Conservation (phyloP, 768 basidiomycete genomes). For the Albatrellus ellisii region DNA sequence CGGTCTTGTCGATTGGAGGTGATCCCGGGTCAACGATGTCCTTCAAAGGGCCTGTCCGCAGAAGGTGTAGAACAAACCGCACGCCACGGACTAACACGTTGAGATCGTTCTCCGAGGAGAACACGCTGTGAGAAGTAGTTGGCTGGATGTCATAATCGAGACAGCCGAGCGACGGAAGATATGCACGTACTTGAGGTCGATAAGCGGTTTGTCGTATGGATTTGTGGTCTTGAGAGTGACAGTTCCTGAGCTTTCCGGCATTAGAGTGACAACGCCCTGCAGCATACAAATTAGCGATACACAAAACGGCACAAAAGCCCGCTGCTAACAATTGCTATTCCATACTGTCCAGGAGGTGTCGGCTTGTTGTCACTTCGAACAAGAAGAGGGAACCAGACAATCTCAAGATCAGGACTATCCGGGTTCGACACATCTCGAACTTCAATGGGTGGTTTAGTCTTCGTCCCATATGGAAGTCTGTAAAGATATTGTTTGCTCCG, state of each 20-base stretch:
- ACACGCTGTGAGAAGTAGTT: constrained; percentile 4
- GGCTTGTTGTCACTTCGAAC: not conserved
- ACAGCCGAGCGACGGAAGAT: no score
- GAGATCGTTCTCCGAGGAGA: constrained; percentile 11
- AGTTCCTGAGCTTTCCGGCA: constrained; percentile 2
- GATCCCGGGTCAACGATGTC: constrained; percentile 6
- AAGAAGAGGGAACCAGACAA: constrained; percentile 6
- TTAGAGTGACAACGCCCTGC: not conserved
- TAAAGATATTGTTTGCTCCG: not conserved
- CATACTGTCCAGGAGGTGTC: constrained; percentile 1
- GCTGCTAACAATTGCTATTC: constrained; percentile 1
- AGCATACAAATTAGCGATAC: not conserved
- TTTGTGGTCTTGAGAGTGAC: constrained; percentile 1
- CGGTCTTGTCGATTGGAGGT: constrained; percentile 4
- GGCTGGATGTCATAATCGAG: not conserved
- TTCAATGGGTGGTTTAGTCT: constrained; percentile 2
- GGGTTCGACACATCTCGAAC: not conserved
- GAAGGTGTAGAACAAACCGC: constrained; percentile 7
- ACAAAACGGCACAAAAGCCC: not conserved
- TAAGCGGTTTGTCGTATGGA: constrained; percentile 4
- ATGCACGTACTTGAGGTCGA: constrained; percentile 2
- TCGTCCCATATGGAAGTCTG: constrained; percentile 24
- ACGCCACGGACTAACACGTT: constrained; percentile 8
- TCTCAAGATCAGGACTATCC: constrained; percentile 2
- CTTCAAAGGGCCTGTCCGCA: constrained; percentile 4